phyloP scores from a whole-genome alignment of 202 grass and related monocot species.

The Schoenoplectus triqueter region DNA sequence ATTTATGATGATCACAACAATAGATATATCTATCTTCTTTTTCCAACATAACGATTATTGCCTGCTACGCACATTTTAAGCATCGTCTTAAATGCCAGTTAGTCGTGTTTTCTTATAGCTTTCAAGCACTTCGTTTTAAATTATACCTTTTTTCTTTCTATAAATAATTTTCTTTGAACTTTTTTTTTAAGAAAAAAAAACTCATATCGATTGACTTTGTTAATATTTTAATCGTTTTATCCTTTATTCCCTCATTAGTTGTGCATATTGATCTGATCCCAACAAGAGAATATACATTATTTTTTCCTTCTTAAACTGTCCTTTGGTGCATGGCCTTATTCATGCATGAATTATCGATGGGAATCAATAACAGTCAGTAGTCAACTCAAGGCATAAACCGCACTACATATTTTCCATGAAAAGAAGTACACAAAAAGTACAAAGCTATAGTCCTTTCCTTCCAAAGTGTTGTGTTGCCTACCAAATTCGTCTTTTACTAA shows the following conservation, averaged over 20 bases:
- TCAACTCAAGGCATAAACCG: conserved; percentile 22
- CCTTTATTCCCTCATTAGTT: neutral
- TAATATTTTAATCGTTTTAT: neutral
- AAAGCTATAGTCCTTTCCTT: neutral
- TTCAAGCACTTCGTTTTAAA: neutral
- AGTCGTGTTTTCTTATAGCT: neutral
- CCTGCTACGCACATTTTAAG: neutral
- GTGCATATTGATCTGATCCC: neutral
- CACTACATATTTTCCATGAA: conserved; percentile 26
- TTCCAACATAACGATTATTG: neutral
- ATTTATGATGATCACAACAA: neutral
- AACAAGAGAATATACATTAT: neutral
- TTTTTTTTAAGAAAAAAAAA: neutral
- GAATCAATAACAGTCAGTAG: conserved; percentile 21
- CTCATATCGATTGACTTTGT: neutral
- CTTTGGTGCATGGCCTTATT: neutral
- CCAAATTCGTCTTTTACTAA: neutral
- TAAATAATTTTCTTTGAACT: neutral
- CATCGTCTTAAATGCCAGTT: neutral
- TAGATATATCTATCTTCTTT: neutral
- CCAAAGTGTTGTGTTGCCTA: neutral
- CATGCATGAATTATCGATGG: conserved; percentile 13
- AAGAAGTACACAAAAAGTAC: conserved; percentile 8
- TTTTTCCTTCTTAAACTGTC: neutral
- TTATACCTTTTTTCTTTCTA: neutral